Evolutionary conservation across 139 green algal species (phyloP).

Genomic region (Diplosphaera chodatii): DNA sequence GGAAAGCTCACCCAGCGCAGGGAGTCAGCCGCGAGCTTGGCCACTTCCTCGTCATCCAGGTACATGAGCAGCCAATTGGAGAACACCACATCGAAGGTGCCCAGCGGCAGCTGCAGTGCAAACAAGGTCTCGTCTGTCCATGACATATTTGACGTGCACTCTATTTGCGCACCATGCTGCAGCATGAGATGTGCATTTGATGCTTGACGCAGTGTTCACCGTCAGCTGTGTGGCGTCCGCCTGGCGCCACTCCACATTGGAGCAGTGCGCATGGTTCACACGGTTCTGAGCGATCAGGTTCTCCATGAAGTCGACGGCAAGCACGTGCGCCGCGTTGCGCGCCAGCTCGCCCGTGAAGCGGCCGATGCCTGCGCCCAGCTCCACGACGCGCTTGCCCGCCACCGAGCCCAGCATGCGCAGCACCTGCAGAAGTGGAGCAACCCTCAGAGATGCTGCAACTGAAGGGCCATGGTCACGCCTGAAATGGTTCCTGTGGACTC

Average conservation of each 20-base stretch:
- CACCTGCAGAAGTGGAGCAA: constrained; percentile 57
- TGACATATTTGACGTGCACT: too few species aligned
- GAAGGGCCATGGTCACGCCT: too few species aligned
- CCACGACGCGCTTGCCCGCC: constrained; percentile 56
- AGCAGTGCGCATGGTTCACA: constrained; percentile 28
- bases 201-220: too few species aligned
- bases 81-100: constrained; percentile 70
- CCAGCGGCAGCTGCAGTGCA: constrained; percentile 21
- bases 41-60: constrained; percentile 69
- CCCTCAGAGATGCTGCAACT: too few species aligned
- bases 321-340: constrained; percentile 41
- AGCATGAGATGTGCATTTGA: too few species aligned
- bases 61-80: constrained; percentile 96
- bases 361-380: constrained; percentile 86
- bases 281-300: constrained; percentile 68
- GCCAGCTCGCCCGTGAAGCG: constrained; percentile 79
- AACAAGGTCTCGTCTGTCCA: too few species aligned
- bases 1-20: constrained; percentile 61
- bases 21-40: constrained; percentile 44
- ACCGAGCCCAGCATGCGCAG: constrained; percentile 63
- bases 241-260: constrained; percentile 36
- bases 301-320: constrained; percentile 84
- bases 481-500: too few species aligned
- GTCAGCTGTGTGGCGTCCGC: constrained; percentile 60
- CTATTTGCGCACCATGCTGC: too few species aligned